phyloP scores from a whole-genome alignment of 139 green algal species.

The Mesostigma viride region DNA sequence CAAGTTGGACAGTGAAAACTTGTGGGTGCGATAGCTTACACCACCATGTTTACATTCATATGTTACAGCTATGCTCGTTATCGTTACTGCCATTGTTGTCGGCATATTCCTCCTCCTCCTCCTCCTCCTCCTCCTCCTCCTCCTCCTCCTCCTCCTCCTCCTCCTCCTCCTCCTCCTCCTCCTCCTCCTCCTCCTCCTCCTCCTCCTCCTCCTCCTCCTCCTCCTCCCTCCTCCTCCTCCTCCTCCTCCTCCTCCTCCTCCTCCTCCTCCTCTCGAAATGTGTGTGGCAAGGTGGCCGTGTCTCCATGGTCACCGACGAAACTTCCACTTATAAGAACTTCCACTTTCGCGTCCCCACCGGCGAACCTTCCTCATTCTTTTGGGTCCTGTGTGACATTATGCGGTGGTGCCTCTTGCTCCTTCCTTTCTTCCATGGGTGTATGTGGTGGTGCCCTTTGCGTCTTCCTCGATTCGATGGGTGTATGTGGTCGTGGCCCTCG shows the following conservation, averaged over 20 bases:
- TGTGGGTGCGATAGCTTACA: background rate
- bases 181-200: background rate
- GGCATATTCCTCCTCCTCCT: constrained; percentile 19
- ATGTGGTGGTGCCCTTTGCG: too few relatives aligned
- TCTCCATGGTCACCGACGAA: background rate
- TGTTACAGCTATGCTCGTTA: constrained; percentile 1
- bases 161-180: constrained; percentile 2
- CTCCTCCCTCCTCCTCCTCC: background rate
- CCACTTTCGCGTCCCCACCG: too few relatives aligned
- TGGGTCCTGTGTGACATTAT: too few relatives aligned
- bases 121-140: background rate
- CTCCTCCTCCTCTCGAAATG: background rate
- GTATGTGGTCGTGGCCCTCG: too few relatives aligned
- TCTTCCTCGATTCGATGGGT: too few relatives aligned
- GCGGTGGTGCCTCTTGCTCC: too few relatives aligned
- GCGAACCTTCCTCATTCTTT: too few relatives aligned
- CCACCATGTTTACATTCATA: background rate
- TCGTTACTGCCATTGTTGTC: constrained; percentile 4
- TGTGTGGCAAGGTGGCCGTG: background rate
- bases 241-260: background rate
- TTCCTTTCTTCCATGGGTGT: too few relatives aligned
- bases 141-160: constrained; percentile 3
- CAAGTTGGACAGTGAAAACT: background rate
- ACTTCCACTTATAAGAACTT: too few relatives aligned
- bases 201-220: constrained; percentile 12